Percentiles rank a stretch among this genome's conserved stretches.
Evolutionary conservation across 1,284 basidiomycete species (phyloP).

Genomic region (Apiotrichum domesticum): DNA sequence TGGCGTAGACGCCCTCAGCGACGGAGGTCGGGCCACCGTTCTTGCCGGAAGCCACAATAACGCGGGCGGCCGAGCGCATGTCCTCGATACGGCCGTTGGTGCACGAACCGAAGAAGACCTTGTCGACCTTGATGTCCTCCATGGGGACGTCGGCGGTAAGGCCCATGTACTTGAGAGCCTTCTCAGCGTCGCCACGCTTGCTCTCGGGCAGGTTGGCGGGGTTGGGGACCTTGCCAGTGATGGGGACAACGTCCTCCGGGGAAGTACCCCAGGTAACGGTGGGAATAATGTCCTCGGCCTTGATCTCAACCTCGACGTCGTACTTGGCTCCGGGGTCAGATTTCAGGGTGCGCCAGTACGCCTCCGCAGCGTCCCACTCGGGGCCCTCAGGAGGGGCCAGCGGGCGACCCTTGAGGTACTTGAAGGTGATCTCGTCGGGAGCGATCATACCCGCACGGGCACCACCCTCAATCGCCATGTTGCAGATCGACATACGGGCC

Average conservation of each 20-base stretch:
- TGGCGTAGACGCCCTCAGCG: conserved; percentile 71
- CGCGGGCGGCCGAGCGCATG: conserved; percentile 77
- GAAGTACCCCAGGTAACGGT: conserved; percentile 97
- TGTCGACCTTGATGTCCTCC: conserved; percentile 80
- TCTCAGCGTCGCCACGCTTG: conserved; percentile 69
- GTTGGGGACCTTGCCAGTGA: conserved; percentile 78
- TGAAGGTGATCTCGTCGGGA: conserved; percentile 85
- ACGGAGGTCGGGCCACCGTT: conserved; percentile 55
- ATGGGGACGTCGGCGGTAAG: conserved; percentile 74
- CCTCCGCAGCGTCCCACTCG: conserved; percentile 80
- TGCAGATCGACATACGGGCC: conserved; percentile 93
- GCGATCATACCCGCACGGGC: conserved; percentile 94
- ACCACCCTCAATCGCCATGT: conserved; percentile 97
- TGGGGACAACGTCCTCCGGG: conserved; percentile 84
- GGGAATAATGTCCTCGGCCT: conserved; percentile 82
- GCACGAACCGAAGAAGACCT: conserved; percentile 94
- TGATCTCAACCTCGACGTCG: conserved; percentile 79
- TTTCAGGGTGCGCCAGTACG: conserved; percentile 81
- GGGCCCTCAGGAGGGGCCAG: conserved; percentile 70
- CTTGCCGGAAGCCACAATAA: conserved; percentile 56
- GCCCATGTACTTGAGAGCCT: conserved; percentile 88
- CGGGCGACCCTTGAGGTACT: conserved; percentile 77
- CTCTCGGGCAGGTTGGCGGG: conserved; percentile 63
- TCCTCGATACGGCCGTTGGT: conserved; percentile 97
- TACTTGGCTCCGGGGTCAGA: conserved; percentile 85